Percentiles rank a stretch among this genome's conserved stretches.
Conservation (phyloP, 306 rosid species). For the Malus sylvestris region DNA sequence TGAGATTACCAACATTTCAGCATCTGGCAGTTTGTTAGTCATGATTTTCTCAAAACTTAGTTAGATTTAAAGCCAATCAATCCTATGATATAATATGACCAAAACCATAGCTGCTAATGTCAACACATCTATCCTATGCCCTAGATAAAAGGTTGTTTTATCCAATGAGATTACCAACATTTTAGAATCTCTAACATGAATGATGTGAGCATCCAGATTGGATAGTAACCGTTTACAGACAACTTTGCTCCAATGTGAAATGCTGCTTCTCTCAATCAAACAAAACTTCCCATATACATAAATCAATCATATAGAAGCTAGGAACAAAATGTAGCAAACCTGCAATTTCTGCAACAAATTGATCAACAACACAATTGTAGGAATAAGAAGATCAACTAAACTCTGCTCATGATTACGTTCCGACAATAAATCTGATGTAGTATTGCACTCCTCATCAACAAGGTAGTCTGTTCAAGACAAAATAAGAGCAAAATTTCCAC, state of each 20-base stretch:
- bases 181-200: neutral
- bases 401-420: slow-evolving; percentile 90
- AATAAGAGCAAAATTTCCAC: slow-evolving; percentile 11
- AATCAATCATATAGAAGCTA: neutral
- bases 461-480: slow-evolving; percentile 73
- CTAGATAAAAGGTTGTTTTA: neutral
- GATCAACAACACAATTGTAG: slow-evolving; percentile 66
- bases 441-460: slow-evolving; percentile 96
- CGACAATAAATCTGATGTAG: slow-evolving; percentile 78
- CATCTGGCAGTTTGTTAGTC: neutral
- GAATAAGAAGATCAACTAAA: slow-evolving; percentile 86
- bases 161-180: neutral
- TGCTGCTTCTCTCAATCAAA: neutral
- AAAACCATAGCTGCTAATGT: neutral
- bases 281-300: neutral
- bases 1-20: neutral
- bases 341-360: slow-evolving; percentile 74
- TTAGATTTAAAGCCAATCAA: neutral
- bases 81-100: neutral
- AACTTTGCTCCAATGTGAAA: neutral
- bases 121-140: neutral
- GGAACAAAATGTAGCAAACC: slow-evolving; percentile 40
- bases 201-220: neutral
- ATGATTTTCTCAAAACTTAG: neutral
- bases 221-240: neutral